Conservation (phyloP, 202 grass and related monocot genomes). For the Elaeis oleifera region DNA sequence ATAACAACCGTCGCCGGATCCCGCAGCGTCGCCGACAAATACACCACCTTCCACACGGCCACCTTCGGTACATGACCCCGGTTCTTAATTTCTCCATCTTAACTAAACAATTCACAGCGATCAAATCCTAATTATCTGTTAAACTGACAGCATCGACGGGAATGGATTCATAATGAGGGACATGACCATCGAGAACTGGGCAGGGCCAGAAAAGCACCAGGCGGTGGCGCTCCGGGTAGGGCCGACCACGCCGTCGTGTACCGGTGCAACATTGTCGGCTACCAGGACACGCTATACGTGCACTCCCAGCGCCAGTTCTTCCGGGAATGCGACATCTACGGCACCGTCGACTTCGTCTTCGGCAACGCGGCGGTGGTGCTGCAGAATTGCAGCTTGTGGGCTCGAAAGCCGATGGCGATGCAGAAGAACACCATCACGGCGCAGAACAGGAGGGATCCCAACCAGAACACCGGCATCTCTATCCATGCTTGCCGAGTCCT, state of each 20-base stretch:
- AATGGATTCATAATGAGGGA: slow-evolving; percentile 39
- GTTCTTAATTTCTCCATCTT: no score
- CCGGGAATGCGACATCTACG: slow-evolving; percentile 57
- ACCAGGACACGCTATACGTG: slow-evolving; percentile 55
- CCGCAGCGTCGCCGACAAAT: slow-evolving; percentile 33
- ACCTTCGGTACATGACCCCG: slow-evolving; percentile 39
- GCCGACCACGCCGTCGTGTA: slow-evolving; percentile 45
- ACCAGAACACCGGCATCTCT: slow-evolving; percentile 63
- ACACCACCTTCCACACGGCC: slow-evolving; percentile 48
- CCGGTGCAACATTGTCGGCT: slow-evolving; percentile 41
- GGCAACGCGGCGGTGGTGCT: slow-evolving; percentile 57
- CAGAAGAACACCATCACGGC: slow-evolving; percentile 64
- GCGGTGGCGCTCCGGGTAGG: slow-evolving; percentile 46
- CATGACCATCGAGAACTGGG: slow-evolving; percentile 45
- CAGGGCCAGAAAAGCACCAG: slow-evolving; percentile 42
- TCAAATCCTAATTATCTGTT: not conserved
- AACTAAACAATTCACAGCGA: not conserved
- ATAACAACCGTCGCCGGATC: slow-evolving; percentile 33
- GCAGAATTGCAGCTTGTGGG: slow-evolving; percentile 62
- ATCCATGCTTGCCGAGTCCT: slow-evolving; percentile 42
- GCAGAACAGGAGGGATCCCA: slow-evolving; percentile 44
- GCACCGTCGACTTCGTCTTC: slow-evolving; percentile 60
- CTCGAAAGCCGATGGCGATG: slow-evolving; percentile 29
- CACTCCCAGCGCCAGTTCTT: slow-evolving; percentile 62
- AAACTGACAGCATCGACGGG: slow-evolving; percentile 25